A percentile compares a stretch with the other conserved stretches of the same genome.
Evolutionary conservation across 1,284 basidiomycete genomes (phyloP).

Genomic region (Polyporus tsugae): DNA sequence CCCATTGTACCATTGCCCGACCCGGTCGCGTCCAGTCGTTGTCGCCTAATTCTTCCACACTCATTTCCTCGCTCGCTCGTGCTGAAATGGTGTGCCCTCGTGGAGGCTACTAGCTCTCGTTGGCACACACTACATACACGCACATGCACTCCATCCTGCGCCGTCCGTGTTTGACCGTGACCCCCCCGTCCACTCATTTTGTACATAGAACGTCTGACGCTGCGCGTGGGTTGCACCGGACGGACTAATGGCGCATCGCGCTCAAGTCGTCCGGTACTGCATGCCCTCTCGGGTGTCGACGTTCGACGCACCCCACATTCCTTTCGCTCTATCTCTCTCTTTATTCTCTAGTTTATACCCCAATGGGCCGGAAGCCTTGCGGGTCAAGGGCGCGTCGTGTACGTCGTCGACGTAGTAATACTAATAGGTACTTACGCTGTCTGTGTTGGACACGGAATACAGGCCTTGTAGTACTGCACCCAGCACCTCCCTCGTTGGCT

Average conservation of each 20-base stretch:
- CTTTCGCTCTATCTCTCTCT: slow-evolving; percentile 1
- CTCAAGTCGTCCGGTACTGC: background rate
- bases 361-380: slow-evolving; percentile 13
- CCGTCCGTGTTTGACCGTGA: slow-evolving; percentile 5
- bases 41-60: slow-evolving; percentile 23
- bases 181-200: slow-evolving; percentile 14
- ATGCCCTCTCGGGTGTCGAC: background rate
- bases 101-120: background rate
- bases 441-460: slow-evolving; percentile 12
- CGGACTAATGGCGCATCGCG: background rate
- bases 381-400: slow-evolving; percentile 13
- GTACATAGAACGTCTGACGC: slow-evolving; percentile 9
- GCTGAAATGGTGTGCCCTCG: slow-evolving; percentile 3
- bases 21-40: slow-evolving; percentile 27
- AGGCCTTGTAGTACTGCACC: slow-evolving; percentile 8
- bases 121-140: background rate
- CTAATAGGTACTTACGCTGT: slow-evolving; percentile 11
- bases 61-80: slow-evolving; percentile 2
- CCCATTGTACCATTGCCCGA: slow-evolving; percentile 23
- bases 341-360: slow-evolving; percentile 17
- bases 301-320: slow-evolving; percentile 5
- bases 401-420: slow-evolving; percentile 15
- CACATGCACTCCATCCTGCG: background rate
- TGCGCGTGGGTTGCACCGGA: background rate
- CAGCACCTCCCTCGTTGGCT: background rate